Evolutionary conservation across 75 land plant genomes (phyloP).

Genomic region (Larix kaempferi): DNA sequence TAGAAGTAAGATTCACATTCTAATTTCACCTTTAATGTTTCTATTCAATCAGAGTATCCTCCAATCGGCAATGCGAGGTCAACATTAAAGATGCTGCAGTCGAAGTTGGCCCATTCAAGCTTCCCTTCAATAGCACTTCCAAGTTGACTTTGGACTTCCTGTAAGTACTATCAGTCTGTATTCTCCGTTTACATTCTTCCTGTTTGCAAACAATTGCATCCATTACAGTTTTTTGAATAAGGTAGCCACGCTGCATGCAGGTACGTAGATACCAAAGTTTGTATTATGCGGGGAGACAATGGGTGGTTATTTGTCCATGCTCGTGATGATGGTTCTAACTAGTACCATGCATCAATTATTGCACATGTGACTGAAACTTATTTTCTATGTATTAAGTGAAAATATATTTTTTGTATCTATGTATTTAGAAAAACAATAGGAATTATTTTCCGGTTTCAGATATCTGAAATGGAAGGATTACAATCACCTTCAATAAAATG

Average conservation of each 20-base stretch:
- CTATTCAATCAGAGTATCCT: neutral
- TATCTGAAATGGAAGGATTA: neutral
- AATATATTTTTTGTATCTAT: neutral
- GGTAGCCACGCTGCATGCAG: neutral
- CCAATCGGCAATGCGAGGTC: neutral
- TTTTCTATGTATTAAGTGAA: neutral
- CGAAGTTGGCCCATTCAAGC: neutral
- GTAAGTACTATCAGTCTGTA: neutral
- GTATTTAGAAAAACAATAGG: neutral
- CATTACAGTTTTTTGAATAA: neutral
- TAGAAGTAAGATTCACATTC: neutral
- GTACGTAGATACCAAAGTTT: constrained; percentile 5
- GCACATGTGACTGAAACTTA: neutral
- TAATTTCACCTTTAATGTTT: neutral
- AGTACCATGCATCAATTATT: neutral
- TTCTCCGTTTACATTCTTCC: neutral
- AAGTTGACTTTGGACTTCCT: neutral
- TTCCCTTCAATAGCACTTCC: constrained; percentile 8
- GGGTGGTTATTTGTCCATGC: constrained; percentile 1
- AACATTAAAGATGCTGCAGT: constrained; percentile 10
- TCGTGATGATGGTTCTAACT: neutral
- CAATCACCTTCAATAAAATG: constrained; percentile 1
- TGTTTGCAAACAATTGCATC: neutral
- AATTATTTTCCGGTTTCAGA: no score
- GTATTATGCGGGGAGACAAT: neutral